Conservation (phyloP, 345 rosid genomes). For the Fremontodendron californicum region DNA sequence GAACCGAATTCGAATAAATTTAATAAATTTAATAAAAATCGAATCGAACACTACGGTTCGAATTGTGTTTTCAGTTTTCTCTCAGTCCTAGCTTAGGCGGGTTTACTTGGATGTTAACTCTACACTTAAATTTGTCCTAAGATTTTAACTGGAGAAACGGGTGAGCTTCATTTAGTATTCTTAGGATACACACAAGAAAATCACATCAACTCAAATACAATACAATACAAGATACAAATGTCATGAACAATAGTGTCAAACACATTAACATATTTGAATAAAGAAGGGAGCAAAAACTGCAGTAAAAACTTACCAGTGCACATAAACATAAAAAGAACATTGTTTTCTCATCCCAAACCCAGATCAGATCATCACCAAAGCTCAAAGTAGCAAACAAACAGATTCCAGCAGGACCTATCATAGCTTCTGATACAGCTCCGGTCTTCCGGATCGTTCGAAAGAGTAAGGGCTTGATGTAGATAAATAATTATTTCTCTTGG, state of each 20-base stretch:
- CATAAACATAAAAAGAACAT: conserved; percentile 7
- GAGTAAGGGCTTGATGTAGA: conserved; percentile 13
- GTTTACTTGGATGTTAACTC: too few relatives aligned
- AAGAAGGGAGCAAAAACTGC: not conserved
- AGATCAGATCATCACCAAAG: conserved; percentile 21
- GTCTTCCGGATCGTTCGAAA: conserved; percentile 27
- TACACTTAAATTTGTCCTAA: too few relatives aligned
- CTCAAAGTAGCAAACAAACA: conserved; percentile 20
- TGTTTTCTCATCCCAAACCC: conserved; percentile 21
- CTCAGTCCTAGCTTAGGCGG: too few relatives aligned
- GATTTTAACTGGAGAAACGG: not conserved
- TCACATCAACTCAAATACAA: conserved; percentile 15
- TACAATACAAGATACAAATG: conserved; percentile 13
- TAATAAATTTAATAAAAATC: too few relatives aligned
- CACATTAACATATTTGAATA: not conserved
- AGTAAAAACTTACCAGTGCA: conserved; percentile 5
- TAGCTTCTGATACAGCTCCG: conserved; percentile 40
- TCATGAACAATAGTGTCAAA: not conserved
- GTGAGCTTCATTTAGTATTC: not conserved
- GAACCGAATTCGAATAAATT: too few relatives aligned
- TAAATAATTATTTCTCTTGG: conserved; percentile 7
- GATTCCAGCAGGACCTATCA: conserved; percentile 38
- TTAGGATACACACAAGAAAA: conserved; percentile 9
- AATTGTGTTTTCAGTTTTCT: too few relatives aligned
- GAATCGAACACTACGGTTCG: too few relatives aligned